Evolutionary conservation across 2,329 filamentous ascomycete genomes (phyloP), one percentile per base, ranked within the genome.

Genomic region (Parastagonospora avenae): DNA sequence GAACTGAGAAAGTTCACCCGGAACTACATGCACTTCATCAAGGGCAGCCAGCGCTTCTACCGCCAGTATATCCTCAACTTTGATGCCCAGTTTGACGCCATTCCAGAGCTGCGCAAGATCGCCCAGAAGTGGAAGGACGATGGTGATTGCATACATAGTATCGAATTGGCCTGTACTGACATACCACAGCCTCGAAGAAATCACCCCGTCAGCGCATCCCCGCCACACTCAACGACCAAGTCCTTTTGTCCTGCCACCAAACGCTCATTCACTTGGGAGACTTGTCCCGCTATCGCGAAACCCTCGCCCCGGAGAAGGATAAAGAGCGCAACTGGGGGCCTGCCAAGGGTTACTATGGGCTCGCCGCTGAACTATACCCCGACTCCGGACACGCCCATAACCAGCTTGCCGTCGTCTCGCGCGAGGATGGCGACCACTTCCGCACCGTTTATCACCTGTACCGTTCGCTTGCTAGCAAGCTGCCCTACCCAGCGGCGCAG

Each of bases 401-500:
- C 66, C 94, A 97, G 73, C 85, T 94, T 71, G 92, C 90, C 31
- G 90, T 97, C 31, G 88, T 97, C 52, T 88, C 89, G 52, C 82
- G 91, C 41, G 87, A 89, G 46, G 85, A 92, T 63, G 84, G 83
- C 50, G 88, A 93, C 60, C 89, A 95, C 69, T 82, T 97, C 43
- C 85, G 91, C 54, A 87, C 91, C 8, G 88, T 95, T 28, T 97
- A 97, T 73, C 87, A 96, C 72, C 85, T 97, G 35, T 94, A 96
- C 69, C 87, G 92, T 56, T 88, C 92, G 12, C 82, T 94, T 60
- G 86, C 87, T 8, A 87, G 91, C 29, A 81, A 86, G 45, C 80
- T 87, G 35, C 91, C 92, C 4, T 87, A 94, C 66, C 87, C 88
- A 0, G 83, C 87, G 39, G 92, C 91, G 2, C 80, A 82, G 50